Conservation (phyloP, 139 green algal species). For the Mesotaenium endlicherianum region DNA sequence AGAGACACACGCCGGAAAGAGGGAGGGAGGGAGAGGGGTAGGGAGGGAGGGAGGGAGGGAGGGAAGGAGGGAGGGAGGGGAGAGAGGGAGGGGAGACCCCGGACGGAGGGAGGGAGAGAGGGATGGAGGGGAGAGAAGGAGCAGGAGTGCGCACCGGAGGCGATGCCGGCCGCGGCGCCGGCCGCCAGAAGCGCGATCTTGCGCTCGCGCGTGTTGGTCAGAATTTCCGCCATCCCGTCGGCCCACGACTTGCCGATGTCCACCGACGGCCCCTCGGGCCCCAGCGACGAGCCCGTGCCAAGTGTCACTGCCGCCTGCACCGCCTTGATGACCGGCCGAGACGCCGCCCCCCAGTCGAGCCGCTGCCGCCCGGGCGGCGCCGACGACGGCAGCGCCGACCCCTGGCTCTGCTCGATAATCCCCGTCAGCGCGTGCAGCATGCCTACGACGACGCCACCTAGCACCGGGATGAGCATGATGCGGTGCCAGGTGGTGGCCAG, state of each 20-base stretch:
- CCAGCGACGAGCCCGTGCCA: constrained; percentile 78
- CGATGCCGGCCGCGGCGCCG: constrained; percentile 75
- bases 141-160: constrained; percentile 52
- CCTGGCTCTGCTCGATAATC: constrained; percentile 46
- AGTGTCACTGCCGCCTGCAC: constrained; percentile 73
- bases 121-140: neutral
- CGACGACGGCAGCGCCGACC: neutral
- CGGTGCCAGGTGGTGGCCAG: constrained; percentile 42
- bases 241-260: constrained; percentile 80
- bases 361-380: neutral
- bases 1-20: neutral
- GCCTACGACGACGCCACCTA: constrained; percentile 47
- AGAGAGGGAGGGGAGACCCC: neutral
- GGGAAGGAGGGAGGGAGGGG: neutral
- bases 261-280: constrained; percentile 86
- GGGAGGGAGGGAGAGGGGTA: neutral
- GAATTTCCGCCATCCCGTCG: constrained; percentile 46
- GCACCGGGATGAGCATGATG: constrained; percentile 50
- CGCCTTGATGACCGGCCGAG: constrained; percentile 43
- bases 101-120: neutral
- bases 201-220: constrained; percentile 45
- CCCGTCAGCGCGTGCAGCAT: constrained; percentile 45
- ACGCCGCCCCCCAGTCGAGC: constrained; percentile 35
- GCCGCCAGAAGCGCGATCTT: constrained; percentile 78
- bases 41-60: neutral